Evolutionary conservation across 1,139 yeast species (phyloP), one percentile per base, ranked within the genome.

Genomic region (Candida sp.): DNA sequence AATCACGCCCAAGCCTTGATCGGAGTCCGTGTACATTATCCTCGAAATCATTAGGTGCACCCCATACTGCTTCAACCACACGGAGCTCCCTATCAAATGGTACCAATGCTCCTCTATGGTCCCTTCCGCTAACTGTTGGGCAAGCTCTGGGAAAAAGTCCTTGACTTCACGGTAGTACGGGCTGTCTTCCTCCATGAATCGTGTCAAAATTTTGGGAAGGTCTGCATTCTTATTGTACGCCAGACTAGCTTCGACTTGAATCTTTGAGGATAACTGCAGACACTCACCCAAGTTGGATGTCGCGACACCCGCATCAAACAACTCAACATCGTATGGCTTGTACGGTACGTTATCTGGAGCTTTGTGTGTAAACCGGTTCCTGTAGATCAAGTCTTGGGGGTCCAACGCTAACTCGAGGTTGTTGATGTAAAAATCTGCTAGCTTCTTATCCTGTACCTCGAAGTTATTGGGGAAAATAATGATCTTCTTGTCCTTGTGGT

Each of bases 21-120:
- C n/a, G 49, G 55, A 1, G 17, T 72, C 70, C 34, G 69, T 62
- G 57, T 69, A 74, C 9, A 74, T 52, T 5, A 74, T 55, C 49
- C 80, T 57, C 7, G 76, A 68, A 12, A 73, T 68, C 68, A 68
- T 65, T 47, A 63, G 70, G 56, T 74, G 77, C 2, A 72, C 73
- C 2, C 77, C 78, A 52, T 72, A 73, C 48, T 74, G 69, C 54
- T 72, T 69, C 30, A 75, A 59, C 75, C 77, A 75, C 3, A 74
- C 78, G 0, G 75, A 68, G 3, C 77, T 66, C 1, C 78, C 80
- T 0, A 76, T 73, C 37, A 75, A 61, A 46, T 72, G 60, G 54
- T 61, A 73, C 77, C 78, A 75, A 53, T 66, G 66, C 43, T 63
- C 61, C 23, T 68, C 70, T 8, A 66, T 65, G 12, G 68, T 67